Evolutionary conservation across 2,329 filamentous ascomycete species (phyloP), one percentile per base, ranked within the genome.

Genomic region (Aureobasidium zeae): DNA sequence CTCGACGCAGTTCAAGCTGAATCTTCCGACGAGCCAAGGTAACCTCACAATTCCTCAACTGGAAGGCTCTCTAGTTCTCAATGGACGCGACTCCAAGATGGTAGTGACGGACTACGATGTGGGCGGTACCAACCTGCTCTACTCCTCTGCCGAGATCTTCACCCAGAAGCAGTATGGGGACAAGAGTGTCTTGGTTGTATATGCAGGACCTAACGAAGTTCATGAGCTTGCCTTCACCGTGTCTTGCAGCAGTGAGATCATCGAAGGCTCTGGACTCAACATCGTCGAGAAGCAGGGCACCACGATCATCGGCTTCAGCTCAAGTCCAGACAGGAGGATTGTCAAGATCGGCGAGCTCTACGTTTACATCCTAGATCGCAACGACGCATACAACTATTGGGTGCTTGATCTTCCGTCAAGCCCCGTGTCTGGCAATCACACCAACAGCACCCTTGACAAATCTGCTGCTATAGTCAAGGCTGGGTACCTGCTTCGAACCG

Each of bases 381-480:
- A 81, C 49, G 65, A 72, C 10, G 81, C 79, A 0, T 84, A 83
- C 60, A 74, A 79, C 49, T 81, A 81, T 60, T 85, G 79, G 79
- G 73, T 77, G 0, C 64, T 79, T 2, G 72, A 81, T 37, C 55
- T 77, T 2, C 68, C 67, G 0, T 62, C 61, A 2, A 59, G 56
- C 39, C 53, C 62, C 28, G 45, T 49, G 8, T 51, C 47, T 12
- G 54, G 53, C 41, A 59, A 59, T 46, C 55, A 49, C 53, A 52
- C 65, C 45, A 61, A 54, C 29, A 53, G 53, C 2, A 59, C 52
- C 13, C 54, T 60, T 28, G 53, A 53, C 4, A 58, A 56, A 9
- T 63, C 62, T 25, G 57, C 61, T n/a, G 71, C 61, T 5, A 67
- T 82, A 13, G 77, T 85, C 29, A 74, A 79, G 48, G 79, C 73